Conservation (phyloP, 2,329 filamentous ascomycete genomes). For the Chrysoporthe austroafricana region DNA sequence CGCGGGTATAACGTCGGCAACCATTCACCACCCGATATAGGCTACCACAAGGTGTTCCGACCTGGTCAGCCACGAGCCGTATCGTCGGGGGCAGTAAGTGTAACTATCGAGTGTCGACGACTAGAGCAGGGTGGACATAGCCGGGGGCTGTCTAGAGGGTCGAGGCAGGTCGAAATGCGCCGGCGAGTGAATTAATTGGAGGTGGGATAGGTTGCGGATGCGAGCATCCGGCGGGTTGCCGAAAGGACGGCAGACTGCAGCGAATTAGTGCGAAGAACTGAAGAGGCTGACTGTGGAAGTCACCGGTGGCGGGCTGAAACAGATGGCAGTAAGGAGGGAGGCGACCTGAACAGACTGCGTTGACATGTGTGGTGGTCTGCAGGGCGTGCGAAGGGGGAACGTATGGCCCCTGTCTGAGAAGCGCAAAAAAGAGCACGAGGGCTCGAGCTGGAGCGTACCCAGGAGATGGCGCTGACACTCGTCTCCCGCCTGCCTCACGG, state of each 20-base stretch:
- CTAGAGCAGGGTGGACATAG: neutral
- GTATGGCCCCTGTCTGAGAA: neutral
- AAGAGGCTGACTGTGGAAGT: neutral
- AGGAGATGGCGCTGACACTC: neutral
- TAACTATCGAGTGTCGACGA: slow-evolving; percentile 3
- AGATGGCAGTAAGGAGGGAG: slow-evolving; percentile 15
- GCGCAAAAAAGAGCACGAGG: neutral
- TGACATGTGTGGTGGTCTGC: slow-evolving; percentile 23
- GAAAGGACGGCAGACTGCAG: slow-evolving; percentile 23
- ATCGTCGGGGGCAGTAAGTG: slow-evolving; percentile 20
- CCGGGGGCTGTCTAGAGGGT: slow-evolving; percentile 8
- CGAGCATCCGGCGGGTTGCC: slow-evolving; percentile 15
- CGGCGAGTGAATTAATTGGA: slow-evolving; percentile 8
- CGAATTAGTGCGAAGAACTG: slow-evolving; percentile 23
- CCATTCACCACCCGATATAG: slow-evolving; percentile 17
- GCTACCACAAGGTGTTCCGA: slow-evolving; percentile 14
- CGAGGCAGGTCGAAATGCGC: slow-evolving; percentile 13
- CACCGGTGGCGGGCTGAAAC: slow-evolving; percentile 13
- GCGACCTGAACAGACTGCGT: slow-evolving; percentile 7
- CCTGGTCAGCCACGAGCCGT: slow-evolving; percentile 20
- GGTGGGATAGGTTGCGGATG: slow-evolving; percentile 7
- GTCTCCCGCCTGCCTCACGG: neutral
- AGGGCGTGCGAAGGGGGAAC: slow-evolving; percentile 2
- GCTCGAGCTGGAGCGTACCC: neutral
- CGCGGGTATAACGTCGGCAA: slow-evolving; percentile 11